These are phyloP conservation scores for Lyophyllum atratum DNA, from an alignment of 768 basidiomycete species.

Conservation along the genomic window DNA sequence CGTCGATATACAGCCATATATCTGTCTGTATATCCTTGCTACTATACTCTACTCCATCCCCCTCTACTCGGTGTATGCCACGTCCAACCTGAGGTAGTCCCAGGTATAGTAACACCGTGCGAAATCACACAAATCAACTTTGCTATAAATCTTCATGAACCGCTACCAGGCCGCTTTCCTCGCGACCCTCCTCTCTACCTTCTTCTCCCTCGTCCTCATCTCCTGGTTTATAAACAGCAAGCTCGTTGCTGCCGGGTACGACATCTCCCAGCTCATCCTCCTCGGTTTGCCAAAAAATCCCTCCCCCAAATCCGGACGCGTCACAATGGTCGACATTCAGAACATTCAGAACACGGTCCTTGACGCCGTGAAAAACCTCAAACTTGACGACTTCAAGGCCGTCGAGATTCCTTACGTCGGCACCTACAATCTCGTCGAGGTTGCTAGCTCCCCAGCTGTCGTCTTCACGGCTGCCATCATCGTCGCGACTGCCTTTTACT, in stretches of 20 bases:
- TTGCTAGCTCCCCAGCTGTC: slow-evolving; percentile 46
- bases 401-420: slow-evolving; percentile 38
- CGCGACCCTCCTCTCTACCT: slow-evolving; percentile 48
- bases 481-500: slow-evolving; percentile 51
- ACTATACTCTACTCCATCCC: not conserved
- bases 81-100: not conserved
- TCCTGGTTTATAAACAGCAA: slow-evolving; percentile 40
- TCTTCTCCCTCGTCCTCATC: slow-evolving; percentile 47
- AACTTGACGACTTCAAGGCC: slow-evolving; percentile 28
- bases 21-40: not conserved
- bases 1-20: not conserved
- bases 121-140: slow-evolving; percentile 3
- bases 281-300: slow-evolving; percentile 49
- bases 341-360: slow-evolving; percentile 17
- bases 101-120: slow-evolving; percentile 4
- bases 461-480: slow-evolving; percentile 54
- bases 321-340: slow-evolving; percentile 19
- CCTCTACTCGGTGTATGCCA: not conserved
- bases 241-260: slow-evolving; percentile 58
- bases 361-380: slow-evolving; percentile 24
- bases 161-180: slow-evolving; percentile 56
- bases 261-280: slow-evolving; percentile 61
- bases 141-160: slow-evolving; percentile 45
- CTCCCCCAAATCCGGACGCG: slow-evolving; percentile 13
- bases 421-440: slow-evolving; percentile 37